Percentiles rank a stretch among this genome's conserved stretches.
Conservation (phyloP, 768 basidiomycete species). For the Phylloporus sp. region DNA sequence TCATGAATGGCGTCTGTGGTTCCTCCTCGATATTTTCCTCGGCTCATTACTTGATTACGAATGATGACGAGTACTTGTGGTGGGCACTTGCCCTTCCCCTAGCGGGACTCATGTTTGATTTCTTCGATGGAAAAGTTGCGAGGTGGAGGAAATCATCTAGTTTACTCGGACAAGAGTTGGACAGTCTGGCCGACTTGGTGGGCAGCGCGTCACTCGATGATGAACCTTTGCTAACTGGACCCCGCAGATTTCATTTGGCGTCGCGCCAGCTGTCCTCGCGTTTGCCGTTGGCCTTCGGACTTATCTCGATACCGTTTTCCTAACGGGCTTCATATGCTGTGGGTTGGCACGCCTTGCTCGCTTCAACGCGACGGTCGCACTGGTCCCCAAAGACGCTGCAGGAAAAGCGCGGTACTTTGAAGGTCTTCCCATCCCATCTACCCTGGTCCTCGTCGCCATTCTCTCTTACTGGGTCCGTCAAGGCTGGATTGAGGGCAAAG, state of each 20-base stretch:
- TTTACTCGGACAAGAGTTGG: conserved; percentile 95
- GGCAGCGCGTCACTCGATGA: conserved; percentile 1
- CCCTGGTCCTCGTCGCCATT: conserved; percentile 70
- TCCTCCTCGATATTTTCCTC: conserved; percentile 93
- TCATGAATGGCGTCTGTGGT: conserved; percentile 99
- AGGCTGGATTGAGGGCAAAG: conserved; percentile 78
- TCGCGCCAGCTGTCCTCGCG: conserved; percentile 90
- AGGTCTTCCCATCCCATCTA: conserved; percentile 93
- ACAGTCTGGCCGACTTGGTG: conserved; percentile 94
- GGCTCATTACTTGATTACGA: conserved; percentile 78
- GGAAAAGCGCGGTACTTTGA: conserved; percentile 97
- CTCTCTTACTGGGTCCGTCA: conserved; percentile 79
- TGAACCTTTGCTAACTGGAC: conserved; percentile 2
- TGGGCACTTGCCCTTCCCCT: conserved; percentile 85
- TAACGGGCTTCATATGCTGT: conserved; percentile 91
- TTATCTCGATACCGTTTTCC: conserved; percentile 79
- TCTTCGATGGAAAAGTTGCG: conserved; percentile 95
- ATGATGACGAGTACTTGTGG: conserved; percentile 77
- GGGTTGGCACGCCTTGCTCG: conserved; percentile 95
- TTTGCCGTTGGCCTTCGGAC: conserved; percentile 90
- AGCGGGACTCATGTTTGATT: conserved; percentile 95
- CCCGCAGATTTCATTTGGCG: conserved; percentile 90
- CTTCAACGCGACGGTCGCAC: conserved; percentile 97
- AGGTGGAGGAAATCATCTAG: conserved; percentile 94
- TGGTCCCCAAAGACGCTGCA: conserved; percentile 77